Conservation (phyloP, 2,329 filamentous ascomycete species). For the Ophiognomonia clavigignenti-juglandacearum region DNA sequence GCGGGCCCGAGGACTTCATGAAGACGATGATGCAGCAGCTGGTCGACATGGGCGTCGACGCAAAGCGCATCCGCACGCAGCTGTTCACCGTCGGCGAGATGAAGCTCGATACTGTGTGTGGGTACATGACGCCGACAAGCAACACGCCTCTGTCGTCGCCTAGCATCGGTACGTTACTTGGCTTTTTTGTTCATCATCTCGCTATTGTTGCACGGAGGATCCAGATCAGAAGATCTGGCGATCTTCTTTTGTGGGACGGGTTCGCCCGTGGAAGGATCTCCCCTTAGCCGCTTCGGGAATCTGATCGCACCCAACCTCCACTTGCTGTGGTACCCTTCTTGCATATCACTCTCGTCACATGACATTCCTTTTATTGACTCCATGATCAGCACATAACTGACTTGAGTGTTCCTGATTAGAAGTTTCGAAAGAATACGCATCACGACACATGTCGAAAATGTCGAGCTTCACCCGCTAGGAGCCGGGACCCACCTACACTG, state of each 20-base stretch:
- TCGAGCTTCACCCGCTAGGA: background rate
- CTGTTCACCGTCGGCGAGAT: constrained; percentile 35
- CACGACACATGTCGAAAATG: constrained; percentile 3
- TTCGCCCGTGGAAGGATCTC: background rate
- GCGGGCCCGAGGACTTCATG: constrained; percentile 44
- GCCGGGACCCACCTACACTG: too few species aligned
- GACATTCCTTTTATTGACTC: background rate
- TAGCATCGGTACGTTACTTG: constrained; percentile 9
- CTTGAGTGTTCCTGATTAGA: too few species aligned
- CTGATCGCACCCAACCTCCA: too few species aligned
- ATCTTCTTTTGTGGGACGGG: background rate
- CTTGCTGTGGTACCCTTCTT: background rate
- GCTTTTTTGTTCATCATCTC: background rate
- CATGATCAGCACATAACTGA: too few species aligned
- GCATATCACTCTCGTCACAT: background rate
- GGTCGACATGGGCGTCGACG: constrained; percentile 28
- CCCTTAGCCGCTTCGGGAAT: background rate
- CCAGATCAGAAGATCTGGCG: background rate
- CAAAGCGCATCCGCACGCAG: constrained; percentile 32
- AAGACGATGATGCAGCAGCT: constrained; percentile 36
- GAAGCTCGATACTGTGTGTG: constrained; percentile 13
- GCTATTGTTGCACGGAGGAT: background rate
- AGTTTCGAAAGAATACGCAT: constrained; percentile 5
- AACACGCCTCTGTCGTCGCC: constrained; percentile 14
- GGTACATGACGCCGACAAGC: constrained; percentile 3